Evolutionary conservation across 139 green algal genomes (phyloP).

Genomic region (Tetradesmus obliquus): DNA sequence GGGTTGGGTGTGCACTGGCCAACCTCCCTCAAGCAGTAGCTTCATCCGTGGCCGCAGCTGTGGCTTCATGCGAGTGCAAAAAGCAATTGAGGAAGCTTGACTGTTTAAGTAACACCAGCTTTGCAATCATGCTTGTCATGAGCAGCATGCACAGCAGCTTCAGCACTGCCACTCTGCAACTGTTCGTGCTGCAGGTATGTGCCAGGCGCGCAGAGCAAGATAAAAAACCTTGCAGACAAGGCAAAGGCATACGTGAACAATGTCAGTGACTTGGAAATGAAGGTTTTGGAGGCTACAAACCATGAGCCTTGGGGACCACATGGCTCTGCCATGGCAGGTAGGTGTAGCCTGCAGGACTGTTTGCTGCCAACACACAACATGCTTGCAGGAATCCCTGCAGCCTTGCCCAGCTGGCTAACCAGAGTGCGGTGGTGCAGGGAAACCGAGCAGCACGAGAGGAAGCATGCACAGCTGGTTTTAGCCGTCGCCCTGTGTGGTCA

Average conservation of each 20-base stretch:
- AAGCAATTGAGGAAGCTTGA: neutral
- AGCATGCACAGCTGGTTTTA: neutral
- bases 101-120: neutral
- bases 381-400: neutral
- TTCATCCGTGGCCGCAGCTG: neutral
- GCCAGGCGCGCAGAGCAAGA: constrained; percentile 44
- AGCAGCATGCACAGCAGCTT: neutral
- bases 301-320: constrained; percentile 92
- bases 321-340: constrained; percentile 85
- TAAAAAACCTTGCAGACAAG: constrained; percentile 52
- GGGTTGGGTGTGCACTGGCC: neutral
- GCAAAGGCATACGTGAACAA: constrained; percentile 48
- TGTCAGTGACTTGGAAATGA: constrained; percentile 52
- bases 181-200: constrained; percentile 25
- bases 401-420: neutral
- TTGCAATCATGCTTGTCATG: neutral
- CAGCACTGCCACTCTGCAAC: neutral
- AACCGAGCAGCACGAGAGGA: neutral
- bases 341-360: neutral
- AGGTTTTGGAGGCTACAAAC: constrained; percentile 82
- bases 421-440: neutral
- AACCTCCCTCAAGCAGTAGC: neutral
- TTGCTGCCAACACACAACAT: neutral
- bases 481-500: neutral
- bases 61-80: neutral